These are phyloP conservation scores for Dactylella cylindrospora DNA, from an alignment of 2,329 filamentous ascomycete species.

Conservation along the genomic window DNA sequence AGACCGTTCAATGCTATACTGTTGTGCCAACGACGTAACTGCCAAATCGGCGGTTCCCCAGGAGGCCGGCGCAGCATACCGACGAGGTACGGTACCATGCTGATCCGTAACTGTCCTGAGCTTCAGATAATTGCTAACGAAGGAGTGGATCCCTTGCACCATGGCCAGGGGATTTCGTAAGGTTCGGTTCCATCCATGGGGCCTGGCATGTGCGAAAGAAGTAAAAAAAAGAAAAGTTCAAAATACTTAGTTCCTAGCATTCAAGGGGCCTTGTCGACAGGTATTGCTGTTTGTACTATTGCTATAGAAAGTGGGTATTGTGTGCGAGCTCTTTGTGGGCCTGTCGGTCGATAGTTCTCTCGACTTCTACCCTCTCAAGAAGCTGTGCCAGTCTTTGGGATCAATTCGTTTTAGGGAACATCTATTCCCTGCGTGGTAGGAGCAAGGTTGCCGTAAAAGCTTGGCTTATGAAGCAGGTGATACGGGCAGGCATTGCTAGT, in stretches of 20 bases:
- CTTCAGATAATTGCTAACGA: slow-evolving; percentile 33
- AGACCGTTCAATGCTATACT: slow-evolving; percentile 4
- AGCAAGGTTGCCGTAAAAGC: slow-evolving; percentile 23
- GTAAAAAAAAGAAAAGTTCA: no score
- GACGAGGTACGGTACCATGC: slow-evolving; percentile 31
- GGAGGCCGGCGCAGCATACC: slow-evolving; percentile 19
- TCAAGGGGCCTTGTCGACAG: slow-evolving; percentile 1
- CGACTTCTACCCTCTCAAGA: slow-evolving; percentile 7
- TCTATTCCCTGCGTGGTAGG: slow-evolving; percentile 42
- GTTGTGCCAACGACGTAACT: slow-evolving; percentile 14
- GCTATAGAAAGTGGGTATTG: neutral
- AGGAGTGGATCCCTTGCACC: slow-evolving; percentile 21
- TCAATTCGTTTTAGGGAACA: slow-evolving; percentile 29
- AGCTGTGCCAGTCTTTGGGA: slow-evolving; percentile 5
- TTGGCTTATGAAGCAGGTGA: slow-evolving; percentile 42
- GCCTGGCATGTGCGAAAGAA: slow-evolving; percentile 33
- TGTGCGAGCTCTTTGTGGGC: no score
- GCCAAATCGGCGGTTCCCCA: slow-evolving; percentile 33
- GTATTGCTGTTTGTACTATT: no score
- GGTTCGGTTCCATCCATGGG: slow-evolving; percentile 39
- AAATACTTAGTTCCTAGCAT: slow-evolving; percentile 35
- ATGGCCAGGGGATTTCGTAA: slow-evolving; percentile 33
- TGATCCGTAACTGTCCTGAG: slow-evolving; percentile 22
- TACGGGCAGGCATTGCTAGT: slow-evolving; percentile 10
- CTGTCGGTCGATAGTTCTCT: no score